Base-by-base conservation (phyloP, 305 asterid species). In the Rubia peregrina region DNA sequence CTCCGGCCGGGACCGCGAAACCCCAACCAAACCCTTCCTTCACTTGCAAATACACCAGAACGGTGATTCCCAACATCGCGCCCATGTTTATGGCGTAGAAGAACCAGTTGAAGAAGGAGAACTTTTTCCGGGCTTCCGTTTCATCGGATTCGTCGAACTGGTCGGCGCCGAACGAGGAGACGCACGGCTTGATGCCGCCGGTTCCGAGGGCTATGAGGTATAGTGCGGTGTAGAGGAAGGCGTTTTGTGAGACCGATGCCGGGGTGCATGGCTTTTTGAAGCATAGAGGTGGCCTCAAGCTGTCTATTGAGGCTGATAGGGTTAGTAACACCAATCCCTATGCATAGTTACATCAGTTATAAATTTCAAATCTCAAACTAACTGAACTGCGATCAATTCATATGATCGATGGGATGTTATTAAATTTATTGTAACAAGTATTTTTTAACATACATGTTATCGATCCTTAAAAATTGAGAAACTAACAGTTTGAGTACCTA, bases 141-240 rank as follows among this genome's bases (percentile, higher is more conserved):
- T 67, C 36, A 13, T 87, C 94, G 0, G 86, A 68, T 12, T 83
- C 91, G 24, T 88, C 95, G 22, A 85, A 90, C 71, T 90, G 95
- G 60, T 90, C 95, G 0, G 97, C 97, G 0, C 93, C 93, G 55
- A 90, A 87, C 7, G 93, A 81, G 64, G 97, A 90, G 21, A 88
- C 93, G 70, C 96, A 90, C 3, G 95, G 93, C 85, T 90, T 90
- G 77, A 90, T 90, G 16, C 96, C 96, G 0, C 96, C 92, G 0
- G 96, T 90, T 55, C 96, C 96, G 0, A 90, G 81, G 66, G 93
- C 95, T 9, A 90, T 87, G 2, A 90, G 90, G 22, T 76, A 83
- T 17, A 87, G 41, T 1, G 96, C 81, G 12, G 80, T 76, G 72
- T 83, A 90, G 17, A 90, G 86, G 75, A 87, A 84, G 4, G 81